Percentiles rank a stretch among this genome's conserved stretches.
phyloP scores from a whole-genome alignment of 2,329 filamentous ascomycete species.

The Hypoxylon sp. region DNA sequence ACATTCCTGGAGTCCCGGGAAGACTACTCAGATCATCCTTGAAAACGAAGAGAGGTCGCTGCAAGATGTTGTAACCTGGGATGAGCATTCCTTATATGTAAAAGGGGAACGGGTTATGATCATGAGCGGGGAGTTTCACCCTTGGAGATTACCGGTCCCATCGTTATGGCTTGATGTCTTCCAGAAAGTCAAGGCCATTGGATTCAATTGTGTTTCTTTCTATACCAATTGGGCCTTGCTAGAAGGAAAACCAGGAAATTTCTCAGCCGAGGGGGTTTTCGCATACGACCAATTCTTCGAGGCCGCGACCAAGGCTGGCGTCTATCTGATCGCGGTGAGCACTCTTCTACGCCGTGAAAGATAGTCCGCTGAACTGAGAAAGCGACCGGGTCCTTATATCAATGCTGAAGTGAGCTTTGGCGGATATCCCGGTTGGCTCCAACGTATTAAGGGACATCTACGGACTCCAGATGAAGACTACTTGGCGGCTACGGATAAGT shows the following conservation, averaged over 20 bases:
- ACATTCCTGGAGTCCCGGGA: slow-evolving; percentile 2
- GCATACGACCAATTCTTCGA: slow-evolving; percentile 78
- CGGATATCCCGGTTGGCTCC: slow-evolving; percentile 83
- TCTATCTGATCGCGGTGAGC: slow-evolving; percentile 71
- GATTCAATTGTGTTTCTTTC: slow-evolving; percentile 82
- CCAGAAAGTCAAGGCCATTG: slow-evolving; percentile 82
- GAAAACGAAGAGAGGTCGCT: slow-evolving; percentile 1
- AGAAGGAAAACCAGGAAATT: slow-evolving; percentile 76
- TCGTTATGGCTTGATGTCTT: slow-evolving; percentile 73
- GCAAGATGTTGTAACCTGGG: slow-evolving; percentile 64
- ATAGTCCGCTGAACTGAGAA: slow-evolving; percentile 5
- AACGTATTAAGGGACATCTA: slow-evolving; percentile 69
- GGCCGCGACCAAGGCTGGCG: slow-evolving; percentile 74
- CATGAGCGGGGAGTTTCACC: slow-evolving; percentile 75
- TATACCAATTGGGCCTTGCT: slow-evolving; percentile 82
- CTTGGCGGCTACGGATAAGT: slow-evolving; percentile 66
- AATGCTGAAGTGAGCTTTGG: slow-evolving; percentile 79
- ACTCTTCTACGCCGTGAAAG: not conserved
- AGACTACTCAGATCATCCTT: not conserved
- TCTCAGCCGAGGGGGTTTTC: slow-evolving; percentile 76
- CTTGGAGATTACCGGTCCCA: slow-evolving; percentile 59
- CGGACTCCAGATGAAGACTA: slow-evolving; percentile 70
- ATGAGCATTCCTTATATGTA: slow-evolving; percentile 71
- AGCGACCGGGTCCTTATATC: slow-evolving; percentile 74
- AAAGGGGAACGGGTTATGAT: slow-evolving; percentile 71